Base-by-base conservation (phyloP, 2,329 filamentous ascomycete species). In the Grosmannia serpens region DNA sequence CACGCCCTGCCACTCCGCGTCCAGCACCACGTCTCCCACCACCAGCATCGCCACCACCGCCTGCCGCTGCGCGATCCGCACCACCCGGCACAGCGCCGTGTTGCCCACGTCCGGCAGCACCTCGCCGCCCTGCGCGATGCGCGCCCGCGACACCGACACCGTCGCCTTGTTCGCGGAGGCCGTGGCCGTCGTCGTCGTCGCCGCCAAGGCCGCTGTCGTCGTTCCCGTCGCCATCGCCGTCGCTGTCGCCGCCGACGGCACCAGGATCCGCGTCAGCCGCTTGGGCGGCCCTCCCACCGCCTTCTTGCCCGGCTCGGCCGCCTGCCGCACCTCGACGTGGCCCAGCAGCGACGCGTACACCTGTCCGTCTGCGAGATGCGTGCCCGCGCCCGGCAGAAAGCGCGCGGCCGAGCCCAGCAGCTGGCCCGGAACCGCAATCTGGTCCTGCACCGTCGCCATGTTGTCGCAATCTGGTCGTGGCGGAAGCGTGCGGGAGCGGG, bases 321-420 rank as follows among this genome's bases (percentile, higher is more conserved):
- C 73, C 55, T 77, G 73, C 31, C 75, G 74, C 60, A 86, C 73
- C 59, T 77, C 72, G 62, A 92, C 82, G 47, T 81, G 80, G 53
- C 91, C 92, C 55, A 91, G 81, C 62, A 96, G 84, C 24, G 91
- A 96, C 60, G 91, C 86, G 70, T 87, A 87, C 65, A 96, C 82
- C 60, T 85, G 81, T 62, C 83, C 78, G 63, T 87, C 78, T 73
- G 89, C 81, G 64, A 95, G 78, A 71, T 97, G 90, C 0, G 91
- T 96, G 64, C 92, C 94, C 13, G 88, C 77, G 17, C 92, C 92
- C 31, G 90, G 81, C 47, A 79, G 73, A 72, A 87, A 91, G 64
- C 83, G 81, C 58, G 80, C 76, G 22, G 78, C 73, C 22, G 86
- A 74, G 33, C 88, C 91, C 47, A 99, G 82, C 52, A 84, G 75